Evolutionary conservation across 2,329 filamentous ascomycete genomes (phyloP), one percentile per base, ranked within the genome.

Genomic region (Dothiorella sarmentorum): DNA sequence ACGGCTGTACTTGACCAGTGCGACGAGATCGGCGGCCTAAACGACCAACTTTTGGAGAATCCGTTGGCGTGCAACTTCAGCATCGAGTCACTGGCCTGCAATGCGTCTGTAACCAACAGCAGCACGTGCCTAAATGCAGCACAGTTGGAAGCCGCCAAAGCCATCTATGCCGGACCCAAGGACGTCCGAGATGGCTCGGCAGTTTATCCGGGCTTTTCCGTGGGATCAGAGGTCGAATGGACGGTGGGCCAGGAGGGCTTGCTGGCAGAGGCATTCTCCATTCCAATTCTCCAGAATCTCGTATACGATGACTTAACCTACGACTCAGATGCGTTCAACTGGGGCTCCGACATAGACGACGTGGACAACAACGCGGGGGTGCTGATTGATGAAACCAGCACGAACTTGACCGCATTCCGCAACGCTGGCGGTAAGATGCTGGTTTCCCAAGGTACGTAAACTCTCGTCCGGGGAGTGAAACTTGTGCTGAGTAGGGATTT

Each of bases 271-370:
- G 66, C 64, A 3, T 78, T 73, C 61, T 69, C 69, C 11, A 65
- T 73, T 2, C 73, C 72, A 1, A 70, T 77, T 9, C 60, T 78
- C n/a, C 73, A 77, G 59, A 76, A 78, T 51, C 65, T 77, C 13
- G 73, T 75, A 5, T 76, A 72, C 59, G 49, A 74, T 40, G 64
- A 75, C 56, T 59, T 75, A 6, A 62, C 52, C 22, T 78, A 74
- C 56, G 64, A 77, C 60, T 58, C 66, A 10, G 60, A 57, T 2
- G 63, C 40, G 2, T 77, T 77, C 61, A 65, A 76, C 56, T 78
- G 69, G 68, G 71, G 67, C 4, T 63, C 63, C 3, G 71, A 76
- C 59, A 67, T 76, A 18, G 63, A 65, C 4, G 56, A 61, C 1
- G 62, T 77, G 2, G 67, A 77, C 60, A 33, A 45, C 10, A 63